Percentiles rank a stretch among this genome's conserved stretches.
phyloP scores from a whole-genome alignment of 2,329 filamentous ascomycete species.

The Exophiala aquamarina region DNA sequence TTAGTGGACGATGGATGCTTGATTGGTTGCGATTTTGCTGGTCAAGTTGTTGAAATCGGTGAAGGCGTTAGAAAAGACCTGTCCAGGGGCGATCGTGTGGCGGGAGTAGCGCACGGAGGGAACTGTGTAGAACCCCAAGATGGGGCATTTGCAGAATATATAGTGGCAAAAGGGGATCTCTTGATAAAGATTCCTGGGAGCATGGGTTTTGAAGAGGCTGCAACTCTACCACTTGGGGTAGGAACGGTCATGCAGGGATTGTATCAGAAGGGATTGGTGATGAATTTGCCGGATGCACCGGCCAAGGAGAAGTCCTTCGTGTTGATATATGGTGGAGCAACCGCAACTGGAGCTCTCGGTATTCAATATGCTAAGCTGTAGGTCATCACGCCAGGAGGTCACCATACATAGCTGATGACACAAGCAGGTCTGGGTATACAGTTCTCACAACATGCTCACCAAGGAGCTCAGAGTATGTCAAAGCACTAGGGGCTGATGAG shows the following conservation, averaged over 20 bases:
- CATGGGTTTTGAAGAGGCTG: slow-evolving; percentile 32
- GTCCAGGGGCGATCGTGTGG: slow-evolving; percentile 37
- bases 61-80: slow-evolving; percentile 19
- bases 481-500: not conserved
- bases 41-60: slow-evolving; percentile 29
- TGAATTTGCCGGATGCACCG: slow-evolving; percentile 25
- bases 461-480: slow-evolving; percentile 48
- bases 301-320: slow-evolving; percentile 31
- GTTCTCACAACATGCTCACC: slow-evolving; percentile 61
- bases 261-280: slow-evolving; percentile 16
- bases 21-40: slow-evolving; percentile 35
- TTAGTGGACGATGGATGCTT: slow-evolving; percentile 38
- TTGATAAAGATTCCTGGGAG: slow-evolving; percentile 31
- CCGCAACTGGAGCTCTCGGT: slow-evolving; percentile 41
- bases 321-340: slow-evolving; percentile 46
- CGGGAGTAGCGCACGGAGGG: slow-evolving; percentile 36
- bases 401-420: slow-evolving; percentile 2
- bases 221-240: slow-evolving; percentile 32
- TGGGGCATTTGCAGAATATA: slow-evolving; percentile 40
- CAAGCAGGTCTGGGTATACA: slow-evolving; percentile 36
- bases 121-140: slow-evolving; percentile 25
- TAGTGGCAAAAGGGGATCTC: slow-evolving; percentile 31
- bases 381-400: slow-evolving; percentile 14
- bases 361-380: slow-evolving; percentile 41
- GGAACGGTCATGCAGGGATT: slow-evolving; percentile 17